Conservation (phyloP, 164 flowering plant genomes). For the Chloranthus sessilifolius region DNA sequence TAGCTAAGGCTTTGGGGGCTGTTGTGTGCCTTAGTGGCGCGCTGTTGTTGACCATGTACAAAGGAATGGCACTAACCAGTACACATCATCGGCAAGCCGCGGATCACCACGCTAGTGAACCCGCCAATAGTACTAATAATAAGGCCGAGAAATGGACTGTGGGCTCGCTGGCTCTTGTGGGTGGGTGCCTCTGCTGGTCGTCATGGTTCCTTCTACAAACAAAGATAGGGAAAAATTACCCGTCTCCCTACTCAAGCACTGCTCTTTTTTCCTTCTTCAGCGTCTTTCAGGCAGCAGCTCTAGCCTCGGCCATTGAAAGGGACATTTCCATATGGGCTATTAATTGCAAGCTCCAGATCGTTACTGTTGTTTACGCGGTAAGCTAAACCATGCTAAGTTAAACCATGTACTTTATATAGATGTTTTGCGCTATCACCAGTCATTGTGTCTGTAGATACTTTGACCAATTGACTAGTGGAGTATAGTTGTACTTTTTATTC, state of each 20-base stretch:
- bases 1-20: conserved; percentile 64
- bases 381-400: conserved; percentile 27
- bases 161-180: conserved; percentile 44
- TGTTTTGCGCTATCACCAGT: too few species aligned
- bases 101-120: conserved; percentile 3
- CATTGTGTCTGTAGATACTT: too few species aligned
- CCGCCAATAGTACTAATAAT: conserved; percentile 8
- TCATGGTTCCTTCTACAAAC: conserved; percentile 80
- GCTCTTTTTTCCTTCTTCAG: conserved; percentile 58
- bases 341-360: conserved; percentile 42
- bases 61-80: conserved; percentile 46
- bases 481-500: too few species aligned
- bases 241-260: conserved; percentile 67
- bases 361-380: conserved; percentile 58
- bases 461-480: too few species aligned
- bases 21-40: conserved; percentile 59
- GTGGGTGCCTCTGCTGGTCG: conserved; percentile 62
- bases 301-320: conserved; percentile 32
- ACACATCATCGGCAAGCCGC: conserved; percentile 12
- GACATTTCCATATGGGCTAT: conserved; percentile 49
- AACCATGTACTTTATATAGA: too few species aligned
- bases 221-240: conserved; percentile 45
- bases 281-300: conserved; percentile 50
- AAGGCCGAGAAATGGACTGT: conserved; percentile 38
- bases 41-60: conserved; percentile 58